Evolutionary conservation across 352 stramenopile genomes (phyloP), one percentile per base, ranked within the genome.

Genomic region (Pythium folliculosum): DNA sequence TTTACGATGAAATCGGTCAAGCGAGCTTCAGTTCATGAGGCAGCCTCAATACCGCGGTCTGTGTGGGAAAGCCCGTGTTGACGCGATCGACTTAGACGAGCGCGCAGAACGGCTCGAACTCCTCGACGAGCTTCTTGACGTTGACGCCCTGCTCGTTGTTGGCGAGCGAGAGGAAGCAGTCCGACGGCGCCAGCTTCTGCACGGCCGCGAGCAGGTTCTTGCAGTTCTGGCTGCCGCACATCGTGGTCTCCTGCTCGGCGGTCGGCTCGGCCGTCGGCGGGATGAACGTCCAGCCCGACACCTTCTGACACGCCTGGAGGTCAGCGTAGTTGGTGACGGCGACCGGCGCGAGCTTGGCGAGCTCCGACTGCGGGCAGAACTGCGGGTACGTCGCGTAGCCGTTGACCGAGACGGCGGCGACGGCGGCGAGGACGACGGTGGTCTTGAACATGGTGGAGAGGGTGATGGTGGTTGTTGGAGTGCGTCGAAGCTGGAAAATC

Each of bases 111-210:
- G 60, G 48, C 17, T 56, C 61, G 48, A 80, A 80, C 52, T 75
- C 54, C 9, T 77, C 69, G 12, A 54, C 64, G 25, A 81, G 72
- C 71, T 79, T 73, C 58, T 77, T 72, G 19, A 74, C 68, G 75
- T 79, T 78, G 43, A 81, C 37, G 22, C 64, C 54, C 27, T 48
- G 37, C 43, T 64, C 32, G 54, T 52, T 63, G 58, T 69, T 67
- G 50, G 21, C 50, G 35, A 79, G 66, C 54, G 57, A 64, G 4
- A 78, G 32, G 21, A 78, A 48, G 64, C 75, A 81, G 65, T 81
- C 75, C 3, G 35, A 51, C 7, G 64, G 47, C 27, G 64, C 48
- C 19, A 73, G 38, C 13, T 43, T 52, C 53, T 65, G 63, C 19
- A 81, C 21, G 6, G 61, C 64, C 23, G 45, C 56, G 25, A 81